phyloP scores from a whole-genome alignment of 2,329 filamentous ascomycete species.

The Akanthomyces muscarius region DNA sequence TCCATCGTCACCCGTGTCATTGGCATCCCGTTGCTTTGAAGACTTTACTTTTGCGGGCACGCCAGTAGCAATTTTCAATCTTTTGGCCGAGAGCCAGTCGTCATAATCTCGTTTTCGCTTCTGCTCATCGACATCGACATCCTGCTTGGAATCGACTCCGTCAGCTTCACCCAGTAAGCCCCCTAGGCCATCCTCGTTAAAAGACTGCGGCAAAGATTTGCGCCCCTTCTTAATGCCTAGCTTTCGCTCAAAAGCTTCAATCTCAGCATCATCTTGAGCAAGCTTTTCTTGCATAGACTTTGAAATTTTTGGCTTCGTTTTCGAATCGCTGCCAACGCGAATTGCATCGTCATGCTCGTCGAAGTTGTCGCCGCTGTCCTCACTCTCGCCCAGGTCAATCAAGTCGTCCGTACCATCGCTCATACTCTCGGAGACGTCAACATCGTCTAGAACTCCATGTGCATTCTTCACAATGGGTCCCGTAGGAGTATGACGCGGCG shows the following conservation, averaged over 20 bases:
- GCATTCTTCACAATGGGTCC: background rate
- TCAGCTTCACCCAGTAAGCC: constrained; percentile 69
- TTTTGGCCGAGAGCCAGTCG: constrained; percentile 57
- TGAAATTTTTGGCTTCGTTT: constrained; percentile 28
- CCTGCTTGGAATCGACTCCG: constrained; percentile 39
- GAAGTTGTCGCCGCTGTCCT: constrained; percentile 22
- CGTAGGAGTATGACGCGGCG: background rate
- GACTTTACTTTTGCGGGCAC: constrained; percentile 28
- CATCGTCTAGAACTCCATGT: background rate
- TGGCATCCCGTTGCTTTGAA: constrained; percentile 27
- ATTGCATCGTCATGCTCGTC: constrained; percentile 23
- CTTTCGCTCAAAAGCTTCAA: constrained; percentile 80
- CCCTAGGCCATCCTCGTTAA: constrained; percentile 78
- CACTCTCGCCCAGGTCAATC: constrained; percentile 21
- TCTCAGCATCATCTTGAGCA: constrained; percentile 81
- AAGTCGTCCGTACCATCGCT: constrained; percentile 4
- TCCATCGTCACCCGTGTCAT: constrained; percentile 27
- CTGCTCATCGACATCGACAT: constrained; percentile 53
- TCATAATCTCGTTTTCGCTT: constrained; percentile 58
- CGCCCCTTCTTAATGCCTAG: constrained; percentile 74
- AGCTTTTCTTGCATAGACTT: constrained; percentile 57
- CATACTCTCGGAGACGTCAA: constrained; percentile 9
- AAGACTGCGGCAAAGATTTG: constrained; percentile 68
- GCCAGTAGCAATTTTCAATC: constrained; percentile 36
- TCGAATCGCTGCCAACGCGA: constrained; percentile 23